Percentiles rank a stretch among this genome's conserved stretches.
These are phyloP conservation scores for Neofusicoccum sp. DNA, from an alignment of 2,329 filamentous ascomycete genomes.

Conservation along the genomic window DNA sequence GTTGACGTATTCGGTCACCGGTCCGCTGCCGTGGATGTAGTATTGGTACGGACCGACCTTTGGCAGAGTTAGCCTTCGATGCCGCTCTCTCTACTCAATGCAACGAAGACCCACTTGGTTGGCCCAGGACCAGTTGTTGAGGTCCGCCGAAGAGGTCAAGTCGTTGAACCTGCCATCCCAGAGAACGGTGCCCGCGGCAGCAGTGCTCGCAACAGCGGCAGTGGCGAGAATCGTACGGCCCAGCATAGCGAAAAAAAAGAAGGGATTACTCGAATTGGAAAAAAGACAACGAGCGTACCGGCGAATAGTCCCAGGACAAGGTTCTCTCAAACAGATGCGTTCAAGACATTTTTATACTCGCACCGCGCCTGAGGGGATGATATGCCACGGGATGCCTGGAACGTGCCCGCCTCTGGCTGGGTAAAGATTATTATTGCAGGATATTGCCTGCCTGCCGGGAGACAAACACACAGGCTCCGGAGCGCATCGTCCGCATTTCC, in stretches of 20 bases:
- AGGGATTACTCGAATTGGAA: background rate
- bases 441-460: background rate
- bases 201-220: slow-evolving; percentile 4
- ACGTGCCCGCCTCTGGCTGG: too few relatives aligned
- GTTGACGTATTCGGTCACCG: slow-evolving; percentile 63
- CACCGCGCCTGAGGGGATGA: background rate
- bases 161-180: slow-evolving; percentile 71
- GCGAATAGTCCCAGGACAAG: background rate
- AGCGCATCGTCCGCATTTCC: background rate
- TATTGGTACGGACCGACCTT: slow-evolving; percentile 72
- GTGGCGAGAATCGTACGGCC: slow-evolving; percentile 2
- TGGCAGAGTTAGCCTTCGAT: too few relatives aligned
- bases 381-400: background rate
- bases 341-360: slow-evolving; percentile 1
- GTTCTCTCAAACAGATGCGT: background rate
- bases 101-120: background rate
- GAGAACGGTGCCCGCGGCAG: slow-evolving; percentile 49
- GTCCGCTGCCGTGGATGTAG: slow-evolving; percentile 69
- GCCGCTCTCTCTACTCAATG: slow-evolving; percentile 55
- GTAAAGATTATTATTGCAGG: background rate
- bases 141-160: slow-evolving; percentile 55
- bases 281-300: background rate
- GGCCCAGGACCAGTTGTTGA: slow-evolving; percentile 51
- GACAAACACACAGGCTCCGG: slow-evolving; percentile 2
- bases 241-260: background rate